Base-by-base conservation (phyloP, 2,329 filamentous ascomycete species). In the Calonectria fujianensis region DNA sequence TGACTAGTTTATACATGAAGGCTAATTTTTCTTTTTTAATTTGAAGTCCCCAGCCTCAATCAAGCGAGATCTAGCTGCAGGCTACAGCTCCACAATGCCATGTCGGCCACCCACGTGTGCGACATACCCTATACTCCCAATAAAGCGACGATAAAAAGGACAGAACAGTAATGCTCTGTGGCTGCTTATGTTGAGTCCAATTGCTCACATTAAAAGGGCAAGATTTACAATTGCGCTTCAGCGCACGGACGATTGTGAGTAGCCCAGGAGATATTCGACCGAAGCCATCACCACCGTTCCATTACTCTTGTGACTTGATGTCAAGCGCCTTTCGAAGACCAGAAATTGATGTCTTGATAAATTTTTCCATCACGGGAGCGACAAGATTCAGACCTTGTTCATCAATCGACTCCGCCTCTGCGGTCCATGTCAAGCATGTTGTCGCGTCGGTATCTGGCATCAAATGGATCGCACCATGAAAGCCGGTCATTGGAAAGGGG, bases 401-500 rank as follows among this genome's bases (percentile, higher is more conserved):
- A 14, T 67, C 64, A 18, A 67, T 52, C 4, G 64, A 51, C 18
- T 67, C 64, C 0, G 64, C 64, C 4, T 67, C 64, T 20, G 64
- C 64, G 5, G 45, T 67, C 64, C 64, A 67, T 1, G 48, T 52
- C 27, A 67, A 35, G 5, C 11, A 14, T 7, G 64, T 52, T 31
- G 20, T 50, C 27, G n/a, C 24, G 0, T 11, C 10, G 9, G 41
- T n/a, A 10, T 35, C 11, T 7, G 18, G 11, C 10, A 27, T 45
- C 9, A 67, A 41, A 29, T 67, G 64, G 13, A 67, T 45, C 1
- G 27, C 48, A 32, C 64, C 64, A 52, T 51, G n/a, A 16, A 67
- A 67, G 6, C 64, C 64, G 2, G 27, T 67, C 64, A 67, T 67
- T 29, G 64, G 64, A 52, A 67, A 67, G 31, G 64, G 64, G 8